These are phyloP conservation scores for Podaxis pistillaris DNA, from an alignment of 768 basidiomycete species.

Conservation along the genomic window DNA sequence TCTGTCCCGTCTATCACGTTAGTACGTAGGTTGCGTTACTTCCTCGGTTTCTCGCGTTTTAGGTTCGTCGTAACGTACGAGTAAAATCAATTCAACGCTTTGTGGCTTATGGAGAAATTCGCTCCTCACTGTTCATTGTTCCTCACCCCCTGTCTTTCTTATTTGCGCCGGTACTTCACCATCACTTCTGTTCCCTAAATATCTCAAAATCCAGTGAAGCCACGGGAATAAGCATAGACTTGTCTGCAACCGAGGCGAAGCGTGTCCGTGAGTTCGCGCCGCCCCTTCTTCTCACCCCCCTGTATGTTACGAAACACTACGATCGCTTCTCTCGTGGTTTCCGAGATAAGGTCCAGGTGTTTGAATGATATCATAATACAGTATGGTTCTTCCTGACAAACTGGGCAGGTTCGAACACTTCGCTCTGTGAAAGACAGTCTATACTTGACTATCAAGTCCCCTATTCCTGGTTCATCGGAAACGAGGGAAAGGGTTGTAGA, in stretches of 20 bases:
- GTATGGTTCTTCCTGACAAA: background rate
- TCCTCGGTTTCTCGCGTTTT: background rate
- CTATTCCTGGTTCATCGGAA: background rate
- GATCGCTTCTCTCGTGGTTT: background rate
- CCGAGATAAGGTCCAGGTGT: background rate
- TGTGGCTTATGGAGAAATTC: constrained; percentile 1
- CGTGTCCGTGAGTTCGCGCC: background rate
- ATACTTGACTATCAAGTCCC: background rate
- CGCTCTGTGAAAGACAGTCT: background rate
- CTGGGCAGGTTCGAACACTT: background rate
- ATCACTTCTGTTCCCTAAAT: background rate
- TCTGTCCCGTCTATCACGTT: background rate
- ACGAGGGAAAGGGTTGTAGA: background rate
- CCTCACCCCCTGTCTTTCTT: background rate
- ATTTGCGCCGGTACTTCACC: background rate
- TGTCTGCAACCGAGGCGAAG: background rate
- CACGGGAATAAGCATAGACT: constrained; percentile 6
- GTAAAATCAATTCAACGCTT: background rate
- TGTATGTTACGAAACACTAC: background rate
- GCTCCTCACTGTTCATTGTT: background rate
- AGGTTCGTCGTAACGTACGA: background rate
- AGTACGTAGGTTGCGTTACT: background rate
- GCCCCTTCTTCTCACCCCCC: background rate
- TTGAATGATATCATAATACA: background rate
- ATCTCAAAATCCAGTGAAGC: background rate